phyloP scores from a whole-genome alignment of 2,329 filamentous ascomycete species.

The Dactylellina drechsleri region DNA sequence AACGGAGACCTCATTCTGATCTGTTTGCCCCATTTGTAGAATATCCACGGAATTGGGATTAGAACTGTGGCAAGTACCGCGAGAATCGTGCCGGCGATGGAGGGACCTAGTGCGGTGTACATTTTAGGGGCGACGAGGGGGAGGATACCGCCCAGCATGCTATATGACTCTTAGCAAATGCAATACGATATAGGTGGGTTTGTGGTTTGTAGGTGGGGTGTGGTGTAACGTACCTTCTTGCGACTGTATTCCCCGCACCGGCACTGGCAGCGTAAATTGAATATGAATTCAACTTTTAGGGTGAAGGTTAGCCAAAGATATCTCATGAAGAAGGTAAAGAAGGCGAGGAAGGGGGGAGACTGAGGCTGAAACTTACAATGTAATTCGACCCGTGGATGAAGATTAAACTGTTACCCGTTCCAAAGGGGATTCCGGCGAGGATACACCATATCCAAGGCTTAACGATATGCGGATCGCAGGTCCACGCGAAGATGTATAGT shows the following conservation, averaged over 20 bases:
- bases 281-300: conserved; percentile 66
- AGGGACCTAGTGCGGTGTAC: conserved; percentile 73
- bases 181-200: too few species aligned
- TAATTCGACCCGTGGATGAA: conserved; percentile 89
- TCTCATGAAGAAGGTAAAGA: neutral
- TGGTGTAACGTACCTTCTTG: conserved; percentile 63
- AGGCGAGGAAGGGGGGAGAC: neutral
- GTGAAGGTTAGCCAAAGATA: neutral
- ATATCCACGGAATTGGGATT: conserved; percentile 82
- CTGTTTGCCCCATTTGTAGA: conserved; percentile 72
- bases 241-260: conserved; percentile 80
- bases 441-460: conserved; percentile 77
- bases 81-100: conserved; percentile 61
- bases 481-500: conserved; percentile 89
- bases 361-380: conserved; percentile 65
- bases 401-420: conserved; percentile 77
- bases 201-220: too few species aligned
- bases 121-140: conserved; percentile 79
- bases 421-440: conserved; percentile 81
- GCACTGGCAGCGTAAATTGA: conserved; percentile 84
- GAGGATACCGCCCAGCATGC: conserved; percentile 77
- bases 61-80: conserved; percentile 77
- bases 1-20: conserved; percentile 68
- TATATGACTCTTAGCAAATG: conserved; percentile 59
- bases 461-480: conserved; percentile 81